Evolutionary conservation across 768 basidiomycete species (phyloP).

Genomic region (Dacryopinax primogenitus): DNA sequence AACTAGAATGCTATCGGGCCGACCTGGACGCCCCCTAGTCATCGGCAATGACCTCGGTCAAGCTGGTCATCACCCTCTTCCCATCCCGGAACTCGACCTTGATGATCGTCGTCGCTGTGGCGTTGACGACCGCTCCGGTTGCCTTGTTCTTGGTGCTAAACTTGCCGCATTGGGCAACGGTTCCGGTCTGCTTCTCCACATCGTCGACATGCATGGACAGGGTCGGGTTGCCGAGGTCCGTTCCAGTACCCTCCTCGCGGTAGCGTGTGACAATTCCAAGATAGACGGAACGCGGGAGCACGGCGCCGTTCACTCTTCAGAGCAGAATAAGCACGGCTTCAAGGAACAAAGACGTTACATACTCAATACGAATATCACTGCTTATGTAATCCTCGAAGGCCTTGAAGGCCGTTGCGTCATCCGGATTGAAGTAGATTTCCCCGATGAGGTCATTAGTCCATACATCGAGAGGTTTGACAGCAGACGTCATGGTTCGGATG

Average conservation of each 20-base stretch:
- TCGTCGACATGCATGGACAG: neutral
- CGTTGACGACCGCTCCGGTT: neutral
- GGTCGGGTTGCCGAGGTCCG: neutral
- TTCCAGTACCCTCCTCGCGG: neutral
- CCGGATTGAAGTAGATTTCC: neutral
- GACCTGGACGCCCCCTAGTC: too few relatives aligned
- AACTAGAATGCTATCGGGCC: neutral
- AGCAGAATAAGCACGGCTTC: too few relatives aligned
- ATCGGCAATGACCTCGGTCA: conserved; percentile 1
- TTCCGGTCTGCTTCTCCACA: neutral
- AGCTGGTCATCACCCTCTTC: conserved; percentile 1
- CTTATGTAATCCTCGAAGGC: neutral
- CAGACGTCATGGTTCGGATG: neutral
- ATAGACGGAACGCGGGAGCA: neutral
- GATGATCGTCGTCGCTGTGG: neutral
- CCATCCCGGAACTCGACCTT: neutral
- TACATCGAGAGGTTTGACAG: neutral
- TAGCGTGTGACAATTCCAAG: neutral
- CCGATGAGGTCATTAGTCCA: conserved; percentile 1
- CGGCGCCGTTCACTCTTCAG: neutral
- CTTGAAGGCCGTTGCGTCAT: neutral
- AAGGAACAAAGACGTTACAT: neutral
- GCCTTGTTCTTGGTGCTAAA: neutral
- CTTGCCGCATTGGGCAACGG: neutral
- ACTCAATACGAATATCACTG: neutral